Percentiles rank a stretch among this genome's conserved stretches.
Evolutionary conservation across 108 stramenopile species (phyloP).

Genomic region (Fragilariopsis cylindrus): DNA sequence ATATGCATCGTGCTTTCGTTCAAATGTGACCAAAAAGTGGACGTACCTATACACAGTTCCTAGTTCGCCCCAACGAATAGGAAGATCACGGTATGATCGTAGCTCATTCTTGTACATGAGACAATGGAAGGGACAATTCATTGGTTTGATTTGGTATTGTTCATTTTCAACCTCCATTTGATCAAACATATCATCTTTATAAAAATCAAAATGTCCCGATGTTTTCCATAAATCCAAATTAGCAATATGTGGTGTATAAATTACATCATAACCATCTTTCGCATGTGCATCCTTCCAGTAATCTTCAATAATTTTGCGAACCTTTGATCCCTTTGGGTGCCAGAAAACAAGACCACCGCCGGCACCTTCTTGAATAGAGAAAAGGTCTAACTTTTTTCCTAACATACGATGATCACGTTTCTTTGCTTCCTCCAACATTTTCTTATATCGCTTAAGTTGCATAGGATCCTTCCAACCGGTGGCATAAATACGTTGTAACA

Average conservation of each 20-base stretch:
- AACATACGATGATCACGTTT: constrained; percentile 96
- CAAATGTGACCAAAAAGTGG: background rate
- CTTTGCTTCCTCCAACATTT: constrained; percentile 93
- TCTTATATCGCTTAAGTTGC: constrained; percentile 88
- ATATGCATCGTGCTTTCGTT: background rate
- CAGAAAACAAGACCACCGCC: constrained; percentile 77
- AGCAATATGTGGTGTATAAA: constrained; percentile 98
- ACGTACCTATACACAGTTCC: constrained; percentile 93
- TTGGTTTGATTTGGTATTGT: constrained; percentile 97
- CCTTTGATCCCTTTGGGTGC: constrained; percentile 94
- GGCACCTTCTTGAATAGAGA: constrained; percentile 93
- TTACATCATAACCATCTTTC: constrained; percentile 87
- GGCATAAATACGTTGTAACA: constrained; percentile 94
- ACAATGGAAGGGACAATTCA: constrained; percentile 99
- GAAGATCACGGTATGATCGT: constrained; percentile 94
- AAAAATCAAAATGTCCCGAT: constrained; percentile 97
- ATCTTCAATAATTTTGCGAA: constrained; percentile 91
- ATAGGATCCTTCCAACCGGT: constrained; percentile 91
- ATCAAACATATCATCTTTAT: constrained; percentile 97
- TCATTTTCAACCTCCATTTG: constrained; percentile 98
- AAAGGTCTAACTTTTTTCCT: constrained; percentile 95
- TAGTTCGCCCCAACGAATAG: constrained; percentile 95
- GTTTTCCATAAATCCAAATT: constrained; percentile 98
- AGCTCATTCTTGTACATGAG: constrained; percentile 95
- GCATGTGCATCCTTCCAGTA: constrained; percentile 90